Evolutionary conservation across 2,329 filamentous ascomycete genomes (phyloP).

Genomic region (Tolypocladium ovalisporum): DNA sequence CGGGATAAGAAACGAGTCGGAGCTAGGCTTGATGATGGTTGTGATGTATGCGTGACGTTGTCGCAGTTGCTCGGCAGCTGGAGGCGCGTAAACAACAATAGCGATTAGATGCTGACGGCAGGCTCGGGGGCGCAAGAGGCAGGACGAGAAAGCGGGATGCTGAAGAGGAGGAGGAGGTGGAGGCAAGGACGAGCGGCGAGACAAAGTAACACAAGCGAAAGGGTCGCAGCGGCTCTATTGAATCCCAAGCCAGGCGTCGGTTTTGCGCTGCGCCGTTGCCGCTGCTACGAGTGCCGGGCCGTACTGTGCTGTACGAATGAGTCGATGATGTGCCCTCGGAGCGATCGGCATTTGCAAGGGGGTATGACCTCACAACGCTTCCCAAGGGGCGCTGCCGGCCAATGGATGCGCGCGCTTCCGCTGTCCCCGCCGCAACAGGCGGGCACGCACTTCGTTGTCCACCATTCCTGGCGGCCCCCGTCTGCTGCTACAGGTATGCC

Average conservation of each 20-base stretch:
- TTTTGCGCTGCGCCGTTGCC: background rate
- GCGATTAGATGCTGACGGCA: background rate
- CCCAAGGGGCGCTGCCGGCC: background rate
- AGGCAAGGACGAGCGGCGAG: background rate
- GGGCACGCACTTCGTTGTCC: background rate
- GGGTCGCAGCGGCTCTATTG: background rate
- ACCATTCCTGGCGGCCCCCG: background rate
- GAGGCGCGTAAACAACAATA: background rate
- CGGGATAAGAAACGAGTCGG: background rate
- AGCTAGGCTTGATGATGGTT: too few relatives aligned
- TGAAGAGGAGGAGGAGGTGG: background rate
- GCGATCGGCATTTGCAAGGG: background rate
- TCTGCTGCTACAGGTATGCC: background rate
- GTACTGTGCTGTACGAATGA: background rate
- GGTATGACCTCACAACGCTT: background rate
- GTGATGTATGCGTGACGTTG: background rate
- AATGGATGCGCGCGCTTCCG: background rate
- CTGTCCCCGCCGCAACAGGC: background rate
- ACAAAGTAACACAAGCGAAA: too few relatives aligned
- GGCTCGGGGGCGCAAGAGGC: background rate
- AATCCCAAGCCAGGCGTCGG: background rate
- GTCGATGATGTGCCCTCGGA: background rate
- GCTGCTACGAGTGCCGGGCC: too few relatives aligned
- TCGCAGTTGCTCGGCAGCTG: background rate
- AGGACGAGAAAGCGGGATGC: background rate